Conservation (phyloP, 352 stramenopile species). For the Thraustotheca clavata region DNA sequence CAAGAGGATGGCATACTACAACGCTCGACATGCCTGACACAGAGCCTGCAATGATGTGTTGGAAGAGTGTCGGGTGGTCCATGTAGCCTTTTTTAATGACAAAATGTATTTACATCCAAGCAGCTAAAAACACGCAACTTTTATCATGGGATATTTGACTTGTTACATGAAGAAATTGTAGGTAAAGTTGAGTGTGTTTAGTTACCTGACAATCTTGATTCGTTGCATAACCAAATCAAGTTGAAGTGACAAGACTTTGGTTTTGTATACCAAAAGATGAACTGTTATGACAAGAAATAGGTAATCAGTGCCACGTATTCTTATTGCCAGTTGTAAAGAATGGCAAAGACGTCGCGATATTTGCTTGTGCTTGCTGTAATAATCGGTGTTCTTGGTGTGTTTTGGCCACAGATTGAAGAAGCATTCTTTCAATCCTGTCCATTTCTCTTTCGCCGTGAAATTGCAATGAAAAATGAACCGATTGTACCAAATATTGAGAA, state of each 20-base stretch:
- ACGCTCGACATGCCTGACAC: conserved; percentile 78
- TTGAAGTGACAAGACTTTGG: background rate
- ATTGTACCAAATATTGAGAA: conserved; percentile 22
- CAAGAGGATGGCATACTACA: conserved; percentile 71
- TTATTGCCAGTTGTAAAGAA: background rate
- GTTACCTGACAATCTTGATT: background rate
- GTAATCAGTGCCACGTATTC: background rate
- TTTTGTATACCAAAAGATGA: background rate
- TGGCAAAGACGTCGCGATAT: conserved; percentile 4
- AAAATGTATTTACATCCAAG: too few relatives aligned
- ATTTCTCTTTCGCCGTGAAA: conserved; percentile 42
- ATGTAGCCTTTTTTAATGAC: background rate
- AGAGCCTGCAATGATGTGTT: conserved; percentile 65
- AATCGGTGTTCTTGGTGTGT: conserved; percentile 35
- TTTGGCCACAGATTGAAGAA: conserved; percentile 68
- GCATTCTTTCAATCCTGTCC: conserved; percentile 49
- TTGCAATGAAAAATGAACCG: conserved; percentile 22
- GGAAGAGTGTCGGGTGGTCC: conserved; percentile 31
- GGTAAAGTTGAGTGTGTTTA: conserved; percentile 13
- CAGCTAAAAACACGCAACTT: background rate
- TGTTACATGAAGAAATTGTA: background rate
- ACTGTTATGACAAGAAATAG: conserved; percentile 1
- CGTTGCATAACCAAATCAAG: background rate
- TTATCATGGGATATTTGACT: background rate
- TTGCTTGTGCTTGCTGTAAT: conserved; percentile 6